Evolutionary conservation across 495 filamentous ascomycete genomes (phyloP).

Genomic region (Amorphotheca resinae): DNA sequence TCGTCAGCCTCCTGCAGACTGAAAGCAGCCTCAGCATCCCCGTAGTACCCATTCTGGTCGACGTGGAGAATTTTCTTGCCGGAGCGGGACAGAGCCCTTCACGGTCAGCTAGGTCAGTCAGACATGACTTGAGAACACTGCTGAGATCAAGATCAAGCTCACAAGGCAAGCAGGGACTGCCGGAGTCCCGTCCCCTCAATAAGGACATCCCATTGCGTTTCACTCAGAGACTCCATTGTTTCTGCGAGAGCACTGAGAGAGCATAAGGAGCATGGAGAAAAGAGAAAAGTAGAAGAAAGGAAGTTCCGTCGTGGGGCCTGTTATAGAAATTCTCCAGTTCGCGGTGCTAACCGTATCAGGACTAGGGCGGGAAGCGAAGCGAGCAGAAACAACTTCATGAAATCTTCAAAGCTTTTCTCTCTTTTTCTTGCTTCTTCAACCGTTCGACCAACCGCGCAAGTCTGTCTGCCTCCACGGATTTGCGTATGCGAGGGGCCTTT

Average conservation of each 20-base stretch:
- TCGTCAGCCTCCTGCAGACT: slow-evolving; percentile 68
- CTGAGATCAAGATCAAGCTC: slow-evolving; percentile 29
- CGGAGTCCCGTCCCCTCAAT: slow-evolving; percentile 81
- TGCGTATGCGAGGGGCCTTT: slow-evolving; percentile 44
- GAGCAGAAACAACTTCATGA: not conserved
- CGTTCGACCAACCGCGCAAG: slow-evolving; percentile 38
- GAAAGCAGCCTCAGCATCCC: slow-evolving; percentile 73
- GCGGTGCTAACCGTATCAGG: slow-evolving; percentile 7
- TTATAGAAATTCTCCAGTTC: no score
- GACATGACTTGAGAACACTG: slow-evolving; percentile 25
- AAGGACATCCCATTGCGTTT: slow-evolving; percentile 81
- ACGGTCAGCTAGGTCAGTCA: slow-evolving; percentile 50
- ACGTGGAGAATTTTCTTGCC: slow-evolving; percentile 85
- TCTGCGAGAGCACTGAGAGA: slow-evolving; percentile 1
- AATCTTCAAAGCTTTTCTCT: not conserved
- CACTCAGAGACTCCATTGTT: slow-evolving; percentile 67
- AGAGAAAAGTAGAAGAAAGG: slow-evolving; percentile 16
- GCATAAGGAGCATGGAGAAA: slow-evolving; percentile 19
- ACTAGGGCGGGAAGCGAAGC: slow-evolving; percentile 12
- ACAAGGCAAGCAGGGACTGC: slow-evolving; percentile 91
- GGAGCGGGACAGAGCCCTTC: slow-evolving; percentile 84
- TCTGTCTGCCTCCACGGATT: slow-evolving; percentile 29
- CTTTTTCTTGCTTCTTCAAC: slow-evolving; percentile 29
- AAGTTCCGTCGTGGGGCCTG: no score
- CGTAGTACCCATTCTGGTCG: slow-evolving; percentile 81